Conservation (phyloP, 2,329 filamentous ascomycete species). For the Diplodia intermedia region DNA sequence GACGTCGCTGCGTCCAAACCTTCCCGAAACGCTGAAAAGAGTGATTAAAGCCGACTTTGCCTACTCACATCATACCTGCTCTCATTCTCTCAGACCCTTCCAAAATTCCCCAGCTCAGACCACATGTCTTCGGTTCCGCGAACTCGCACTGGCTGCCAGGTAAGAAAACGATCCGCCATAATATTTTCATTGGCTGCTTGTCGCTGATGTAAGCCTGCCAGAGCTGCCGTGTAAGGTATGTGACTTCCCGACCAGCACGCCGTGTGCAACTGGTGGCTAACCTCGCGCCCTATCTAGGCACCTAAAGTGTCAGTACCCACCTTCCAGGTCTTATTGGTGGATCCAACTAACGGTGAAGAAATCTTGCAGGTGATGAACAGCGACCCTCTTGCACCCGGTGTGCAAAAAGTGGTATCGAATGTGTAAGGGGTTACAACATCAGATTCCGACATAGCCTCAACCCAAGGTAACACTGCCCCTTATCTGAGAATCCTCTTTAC, state of each 20-base stretch:
- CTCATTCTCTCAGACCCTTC: constrained; percentile 8
- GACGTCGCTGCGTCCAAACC: constrained; percentile 19
- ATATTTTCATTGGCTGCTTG: not conserved
- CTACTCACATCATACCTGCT: constrained; percentile 14
- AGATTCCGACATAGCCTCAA: constrained; percentile 43
- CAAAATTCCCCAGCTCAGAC: constrained; percentile 15
- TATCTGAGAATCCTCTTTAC: not conserved
- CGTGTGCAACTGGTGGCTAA: constrained; percentile 9
- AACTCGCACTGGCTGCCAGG: constrained; percentile 33
- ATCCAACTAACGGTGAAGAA: not conserved
- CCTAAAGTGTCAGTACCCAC: constrained; percentile 38
- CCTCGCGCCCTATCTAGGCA: constrained; percentile 34
- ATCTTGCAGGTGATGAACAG: constrained; percentile 39
- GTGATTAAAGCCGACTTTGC: constrained; percentile 23
- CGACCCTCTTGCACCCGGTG: constrained; percentile 41
- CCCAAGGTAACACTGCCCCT: constrained; percentile 37
- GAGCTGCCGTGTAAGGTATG: constrained; percentile 34
- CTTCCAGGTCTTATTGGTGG: not conserved
- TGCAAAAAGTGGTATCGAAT: constrained; percentile 42
- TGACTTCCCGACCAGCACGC: not conserved
- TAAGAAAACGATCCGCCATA: not conserved
- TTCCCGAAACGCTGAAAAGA: constrained; percentile 26
- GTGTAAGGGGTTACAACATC: constrained; percentile 43
- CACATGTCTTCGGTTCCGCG: constrained; percentile 31
- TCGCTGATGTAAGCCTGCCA: constrained; percentile 21